Percentiles rank a stretch among this genome's conserved stretches.
Evolutionary conservation across 805 yeast genomes (phyloP).

Genomic region (Torulaspora franciscae): DNA sequence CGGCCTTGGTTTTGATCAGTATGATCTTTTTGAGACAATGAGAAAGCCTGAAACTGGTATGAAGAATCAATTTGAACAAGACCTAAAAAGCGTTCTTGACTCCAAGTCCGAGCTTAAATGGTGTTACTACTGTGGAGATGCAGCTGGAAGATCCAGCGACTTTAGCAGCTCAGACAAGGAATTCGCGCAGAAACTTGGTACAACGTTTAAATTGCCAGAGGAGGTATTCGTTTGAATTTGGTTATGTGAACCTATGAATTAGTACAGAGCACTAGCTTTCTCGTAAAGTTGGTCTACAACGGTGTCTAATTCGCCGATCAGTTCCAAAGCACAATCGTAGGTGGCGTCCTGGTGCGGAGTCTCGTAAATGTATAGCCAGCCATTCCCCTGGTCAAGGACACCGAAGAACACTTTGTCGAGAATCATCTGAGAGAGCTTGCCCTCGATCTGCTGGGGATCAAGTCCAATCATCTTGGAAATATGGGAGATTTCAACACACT

Average conservation of each 20-base stretch:
- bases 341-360: conserved; percentile 85
- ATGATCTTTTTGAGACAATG: conserved; percentile 29
- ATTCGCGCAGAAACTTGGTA: conserved; percentile 58
- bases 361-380: conserved; percentile 90
- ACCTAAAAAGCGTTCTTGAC: conserved; percentile 27
- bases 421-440: conserved; percentile 93
- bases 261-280: conserved; percentile 82
- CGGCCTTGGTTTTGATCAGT: neutral
- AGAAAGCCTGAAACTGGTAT: conserved; percentile 79
- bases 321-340: conserved; percentile 79
- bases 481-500: conserved; percentile 89
- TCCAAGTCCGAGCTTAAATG: conserved; percentile 5
- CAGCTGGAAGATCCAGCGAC: conserved; percentile 80
- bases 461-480: conserved; percentile 84
- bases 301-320: conserved; percentile 77
- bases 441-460: conserved; percentile 83
- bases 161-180: conserved; percentile 71
- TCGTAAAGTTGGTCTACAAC: conserved; percentile 91
- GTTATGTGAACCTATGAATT: conserved; percentile 15
- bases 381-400: conserved; percentile 96
- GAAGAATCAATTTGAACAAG: conserved; percentile 54
- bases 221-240: conserved; percentile 42
- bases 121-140: conserved; percentile 78
- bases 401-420: conserved; percentile 93
- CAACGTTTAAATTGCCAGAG: conserved; percentile 68